Base-by-base conservation (phyloP, 1,284 basidiomycete species). In the Rhodotorula sp. region DNA sequence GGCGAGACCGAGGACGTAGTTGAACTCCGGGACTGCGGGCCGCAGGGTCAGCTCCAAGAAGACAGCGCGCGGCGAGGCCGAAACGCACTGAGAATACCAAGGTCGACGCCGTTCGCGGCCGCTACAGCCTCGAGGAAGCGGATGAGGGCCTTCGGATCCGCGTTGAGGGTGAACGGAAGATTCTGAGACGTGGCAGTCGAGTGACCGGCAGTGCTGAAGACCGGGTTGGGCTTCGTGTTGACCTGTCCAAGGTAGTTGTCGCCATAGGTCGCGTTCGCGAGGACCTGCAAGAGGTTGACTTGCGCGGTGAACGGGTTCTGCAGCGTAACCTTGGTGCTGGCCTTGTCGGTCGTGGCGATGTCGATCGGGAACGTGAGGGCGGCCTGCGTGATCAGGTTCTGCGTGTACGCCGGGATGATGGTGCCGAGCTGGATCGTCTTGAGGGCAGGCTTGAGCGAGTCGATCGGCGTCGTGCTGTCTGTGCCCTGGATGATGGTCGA, bases 241-340 rank as follows among this genome's bases (percentile, higher is more conserved):
- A 91, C 79, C 58, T 72, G 73, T 46, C 79, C 80, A 30, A 81
- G 73, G 44, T 75, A 68, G 66, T 79, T 77, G 44, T 74, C 78
- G 30, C 88, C 36, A 79, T 83, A 79, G 8, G 72, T 85, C 0
- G 85, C 89, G 5, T 79, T 83, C 1, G 88, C 86, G 17, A 81
- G 81, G n/a, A 91, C 81, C 65, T 82, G 79, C 46, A 88, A 77
- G 27, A 91, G 78, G 78, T 88, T 89, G 79, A 91, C 86, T 75
- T 86, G 86, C 19, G 89, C 89, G 0, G 88, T 90, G 81, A 91
- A 91, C 4, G 89, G 89, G 76, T 91, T 91, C 22, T 81, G 81
- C 55, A 91, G 82, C 2, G 81, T 81, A 75, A 89, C 88, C 0
- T 84, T 81, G 4, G 85, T 82, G 36, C 82, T 81, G 4, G 87